Conservation (phyloP, 176 grass and related monocot genomes). For the Carex kokanica region DNA sequence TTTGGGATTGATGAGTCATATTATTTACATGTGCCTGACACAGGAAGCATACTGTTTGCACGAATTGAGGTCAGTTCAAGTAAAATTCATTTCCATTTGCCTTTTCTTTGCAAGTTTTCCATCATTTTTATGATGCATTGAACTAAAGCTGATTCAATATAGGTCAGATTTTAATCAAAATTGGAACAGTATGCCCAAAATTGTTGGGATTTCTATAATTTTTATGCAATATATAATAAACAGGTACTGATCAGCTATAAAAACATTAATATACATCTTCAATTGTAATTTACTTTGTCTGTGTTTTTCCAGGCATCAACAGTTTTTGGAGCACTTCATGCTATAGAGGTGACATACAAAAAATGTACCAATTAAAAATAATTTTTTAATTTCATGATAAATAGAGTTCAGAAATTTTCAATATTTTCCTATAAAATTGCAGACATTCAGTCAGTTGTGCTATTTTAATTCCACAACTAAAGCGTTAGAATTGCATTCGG, state of each 20-base stretch:
- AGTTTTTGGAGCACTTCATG: slow-evolving; percentile 87
- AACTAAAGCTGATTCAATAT: background rate
- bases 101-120: background rate
- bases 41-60: slow-evolving; percentile 50
- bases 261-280: background rate
- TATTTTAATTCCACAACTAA: slow-evolving; percentile 76
- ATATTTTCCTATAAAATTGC: background rate
- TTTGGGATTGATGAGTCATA: slow-evolving; percentile 87
- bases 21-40: slow-evolving; percentile 54
- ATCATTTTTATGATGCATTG: background rate
- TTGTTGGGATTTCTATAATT: background rate
- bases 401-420: background rate
- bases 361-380: background rate
- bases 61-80: slow-evolving; percentile 56
- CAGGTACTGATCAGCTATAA: background rate
- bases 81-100: background rate
- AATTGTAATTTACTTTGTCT: slow-evolving; percentile 4
- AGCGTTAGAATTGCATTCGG: slow-evolving; percentile 60
- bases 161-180: background rate
- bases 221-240: background rate
- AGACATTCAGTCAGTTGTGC: slow-evolving; percentile 91
- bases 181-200: background rate
- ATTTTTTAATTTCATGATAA: background rate
- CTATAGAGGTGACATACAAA: slow-evolving; percentile 63
- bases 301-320: slow-evolving; percentile 74